phyloP scores from a whole-genome alignment of 495 filamentous ascomycete genomes.

The Tricharina praecox region DNA sequence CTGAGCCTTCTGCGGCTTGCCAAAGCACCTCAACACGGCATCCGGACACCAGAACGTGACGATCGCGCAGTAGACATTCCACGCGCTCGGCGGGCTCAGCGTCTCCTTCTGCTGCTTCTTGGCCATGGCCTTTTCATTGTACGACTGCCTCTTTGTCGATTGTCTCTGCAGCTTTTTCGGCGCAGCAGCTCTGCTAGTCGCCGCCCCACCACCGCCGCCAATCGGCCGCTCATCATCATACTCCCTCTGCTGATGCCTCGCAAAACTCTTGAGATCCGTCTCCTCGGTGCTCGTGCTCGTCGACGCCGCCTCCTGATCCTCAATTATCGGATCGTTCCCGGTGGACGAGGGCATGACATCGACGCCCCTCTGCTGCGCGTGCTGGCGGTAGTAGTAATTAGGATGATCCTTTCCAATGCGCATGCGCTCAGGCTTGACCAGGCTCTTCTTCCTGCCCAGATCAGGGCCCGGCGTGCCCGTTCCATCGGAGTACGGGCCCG shows the following conservation, averaged over 20 bases:
- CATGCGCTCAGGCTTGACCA: slow-evolving; percentile 76
- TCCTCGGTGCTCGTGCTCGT: slow-evolving; percentile 29
- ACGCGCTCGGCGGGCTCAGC: slow-evolving; percentile 66
- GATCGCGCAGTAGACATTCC: slow-evolving; percentile 87
- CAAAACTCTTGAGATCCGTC: slow-evolving; percentile 36
- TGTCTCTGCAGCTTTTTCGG: slow-evolving; percentile 34
- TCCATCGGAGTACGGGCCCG: slow-evolving; percentile 12
- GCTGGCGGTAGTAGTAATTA: slow-evolving; percentile 84
- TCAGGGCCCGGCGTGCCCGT: slow-evolving; percentile 29
- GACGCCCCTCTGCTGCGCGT: slow-evolving; percentile 68
- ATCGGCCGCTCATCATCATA: slow-evolving; percentile 12
- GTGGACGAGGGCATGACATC: slow-evolving; percentile 72
- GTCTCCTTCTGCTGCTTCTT: slow-evolving; percentile 49
- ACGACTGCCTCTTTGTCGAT: slow-evolving; percentile 34
- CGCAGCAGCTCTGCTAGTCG: no score
- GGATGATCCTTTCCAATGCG: slow-evolving; percentile 69
- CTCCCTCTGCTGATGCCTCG: slow-evolving; percentile 23
- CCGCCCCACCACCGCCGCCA: no score
- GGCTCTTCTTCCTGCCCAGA: slow-evolving; percentile 55
- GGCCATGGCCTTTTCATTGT: slow-evolving; percentile 39
- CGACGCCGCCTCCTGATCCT: slow-evolving; percentile 44
- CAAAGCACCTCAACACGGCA: slow-evolving; percentile 65
- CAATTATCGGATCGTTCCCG: slow-evolving; percentile 71
- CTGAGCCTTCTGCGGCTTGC: slow-evolving; percentile 73
- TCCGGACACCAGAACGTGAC: slow-evolving; percentile 92